phyloP scores from a whole-genome alignment of 2,329 filamentous ascomycete species.

The Colletotrichum sp. region DNA sequence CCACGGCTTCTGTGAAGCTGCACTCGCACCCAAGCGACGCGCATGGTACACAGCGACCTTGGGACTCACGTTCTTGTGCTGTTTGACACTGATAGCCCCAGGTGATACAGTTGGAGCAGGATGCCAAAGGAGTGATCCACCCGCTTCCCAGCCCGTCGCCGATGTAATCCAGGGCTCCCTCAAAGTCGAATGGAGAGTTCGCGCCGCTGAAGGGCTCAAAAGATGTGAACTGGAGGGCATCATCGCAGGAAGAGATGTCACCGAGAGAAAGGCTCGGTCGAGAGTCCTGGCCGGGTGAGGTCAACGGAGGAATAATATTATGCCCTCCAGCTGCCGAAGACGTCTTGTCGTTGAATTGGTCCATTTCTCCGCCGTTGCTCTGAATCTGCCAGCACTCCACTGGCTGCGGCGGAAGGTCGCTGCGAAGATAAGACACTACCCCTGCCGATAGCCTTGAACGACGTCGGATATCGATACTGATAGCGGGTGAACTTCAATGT shows the following conservation, averaged over 20 bases:
- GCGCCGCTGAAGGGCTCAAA: slow-evolving; percentile 1
- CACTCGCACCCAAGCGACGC: slow-evolving; percentile 6
- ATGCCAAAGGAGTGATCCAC: not conserved
- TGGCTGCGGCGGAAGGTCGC: not conserved
- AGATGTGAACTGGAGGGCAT: not conserved
- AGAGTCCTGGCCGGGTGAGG: not conserved
- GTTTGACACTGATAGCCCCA: slow-evolving; percentile 9
- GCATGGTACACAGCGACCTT: slow-evolving; percentile 1
- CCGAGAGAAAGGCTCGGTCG: not conserved
- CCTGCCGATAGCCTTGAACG: not conserved
- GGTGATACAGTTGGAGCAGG: slow-evolving; percentile 10
- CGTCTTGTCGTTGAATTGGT: not conserved
- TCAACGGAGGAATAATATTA: not conserved
- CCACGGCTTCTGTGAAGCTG: not conserved
- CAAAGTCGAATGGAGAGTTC: not conserved
- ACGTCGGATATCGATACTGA: not conserved
- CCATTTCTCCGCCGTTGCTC: not conserved
- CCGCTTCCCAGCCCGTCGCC: not conserved
- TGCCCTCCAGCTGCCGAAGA: not conserved
- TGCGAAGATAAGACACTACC: not conserved
- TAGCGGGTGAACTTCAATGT: not conserved
- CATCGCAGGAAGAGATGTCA: not conserved
- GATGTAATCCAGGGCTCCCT: not conserved
- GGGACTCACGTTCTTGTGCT: not conserved
- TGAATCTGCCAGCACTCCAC: not conserved